Conservation (phyloP, 2,329 filamentous ascomycete species). For the Ceratocystis ficicola region DNA sequence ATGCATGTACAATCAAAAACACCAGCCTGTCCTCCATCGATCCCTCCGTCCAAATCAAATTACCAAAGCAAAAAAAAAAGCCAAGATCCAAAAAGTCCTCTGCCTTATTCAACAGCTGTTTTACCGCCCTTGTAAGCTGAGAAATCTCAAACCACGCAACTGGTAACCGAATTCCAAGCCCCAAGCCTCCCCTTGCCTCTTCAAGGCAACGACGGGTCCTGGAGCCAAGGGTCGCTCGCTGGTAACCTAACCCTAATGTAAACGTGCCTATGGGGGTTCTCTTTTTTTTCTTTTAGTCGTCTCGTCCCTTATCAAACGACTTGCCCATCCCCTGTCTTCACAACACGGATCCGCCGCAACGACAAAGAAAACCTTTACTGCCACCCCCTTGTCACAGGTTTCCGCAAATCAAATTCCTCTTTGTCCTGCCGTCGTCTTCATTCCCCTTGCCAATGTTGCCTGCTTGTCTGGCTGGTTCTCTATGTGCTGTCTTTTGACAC, state of each 20-base stretch:
- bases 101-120: not conserved
- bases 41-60: not conserved
- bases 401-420: not conserved
- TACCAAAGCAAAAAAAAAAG: not conserved
- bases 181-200: not conserved
- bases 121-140: not conserved
- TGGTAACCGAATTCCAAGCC: not conserved
- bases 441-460: not conserved
- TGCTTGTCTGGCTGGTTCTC: too few species aligned
- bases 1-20: not conserved
- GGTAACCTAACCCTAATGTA: not conserved
- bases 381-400: conserved; percentile 8
- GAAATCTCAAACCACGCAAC: conserved; percentile 1
- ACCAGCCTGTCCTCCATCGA: not conserved
- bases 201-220: too few species aligned
- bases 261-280: too few species aligned
- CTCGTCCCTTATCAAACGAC: not conserved
- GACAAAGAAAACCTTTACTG: not conserved
- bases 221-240: too few species aligned
- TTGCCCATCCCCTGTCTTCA: not conserved
- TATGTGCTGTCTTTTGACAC: too few species aligned
- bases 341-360: not conserved
- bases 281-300: not conserved
- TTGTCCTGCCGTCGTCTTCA: not conserved
- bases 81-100: not conserved